Evolutionary conservation across 805 yeast species (phyloP).

Genomic region (Novakomyces olei): DNA sequence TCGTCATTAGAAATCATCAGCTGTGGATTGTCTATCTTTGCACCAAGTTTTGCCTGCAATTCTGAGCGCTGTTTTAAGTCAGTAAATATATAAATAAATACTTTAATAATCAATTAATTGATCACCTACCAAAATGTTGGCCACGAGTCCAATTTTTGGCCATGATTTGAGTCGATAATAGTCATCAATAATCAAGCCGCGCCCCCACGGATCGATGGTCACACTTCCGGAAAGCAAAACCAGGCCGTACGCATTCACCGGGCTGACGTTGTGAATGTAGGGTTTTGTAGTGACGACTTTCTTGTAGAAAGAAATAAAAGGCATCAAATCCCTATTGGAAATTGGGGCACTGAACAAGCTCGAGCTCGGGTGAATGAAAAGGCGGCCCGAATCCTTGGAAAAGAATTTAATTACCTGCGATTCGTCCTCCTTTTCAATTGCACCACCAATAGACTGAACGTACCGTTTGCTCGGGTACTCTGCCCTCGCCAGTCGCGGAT

Average conservation of each 20-base stretch:
- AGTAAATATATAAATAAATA: too few species aligned
- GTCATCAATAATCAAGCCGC: constrained; percentile 60
- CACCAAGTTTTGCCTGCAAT: too few species aligned
- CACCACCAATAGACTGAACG: constrained; percentile 46
- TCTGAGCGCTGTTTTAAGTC: too few species aligned
- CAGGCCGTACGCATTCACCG: constrained; percentile 48
- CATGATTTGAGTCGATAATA: constrained; percentile 84
- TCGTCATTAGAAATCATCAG: too few species aligned
- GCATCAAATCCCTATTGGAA: constrained; percentile 16
- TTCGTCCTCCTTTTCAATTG: constrained; percentile 72
- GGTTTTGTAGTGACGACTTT: constrained; percentile 38
- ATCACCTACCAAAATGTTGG: too few species aligned
- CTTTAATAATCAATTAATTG: too few species aligned
- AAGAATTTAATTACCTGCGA: constrained; percentile 49
- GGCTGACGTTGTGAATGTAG: constrained; percentile 57
- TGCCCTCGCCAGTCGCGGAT: constrained; percentile 64
- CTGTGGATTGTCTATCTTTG: too few species aligned
- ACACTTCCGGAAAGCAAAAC: constrained; percentile 62
- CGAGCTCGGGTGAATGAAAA: constrained; percentile 75
- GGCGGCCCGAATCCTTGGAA: constrained; percentile 34
- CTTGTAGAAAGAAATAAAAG: constrained; percentile 42
- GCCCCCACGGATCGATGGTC: constrained; percentile 34
- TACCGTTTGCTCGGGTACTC: constrained; percentile 66
- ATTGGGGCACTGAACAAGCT: constrained; percentile 35
- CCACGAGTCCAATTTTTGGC: constrained; percentile 93